phyloP scores from a whole-genome alignment of 129 eudicot genomes.

The Apium graveolens region DNA sequence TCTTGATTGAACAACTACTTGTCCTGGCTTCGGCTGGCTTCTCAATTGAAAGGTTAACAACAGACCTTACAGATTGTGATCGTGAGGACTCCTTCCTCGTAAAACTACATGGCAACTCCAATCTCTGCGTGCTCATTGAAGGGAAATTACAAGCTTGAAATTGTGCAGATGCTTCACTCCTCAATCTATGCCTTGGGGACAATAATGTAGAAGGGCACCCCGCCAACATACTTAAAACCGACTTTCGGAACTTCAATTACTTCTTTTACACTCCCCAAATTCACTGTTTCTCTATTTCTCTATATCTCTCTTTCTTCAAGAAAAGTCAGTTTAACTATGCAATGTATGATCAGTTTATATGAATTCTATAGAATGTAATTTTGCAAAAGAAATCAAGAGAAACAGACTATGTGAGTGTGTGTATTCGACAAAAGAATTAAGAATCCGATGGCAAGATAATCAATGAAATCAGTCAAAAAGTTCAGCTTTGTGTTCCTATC shows the following conservation, averaged over 20 bases:
- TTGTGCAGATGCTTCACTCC: slow-evolving; percentile 72
- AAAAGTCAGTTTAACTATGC: slow-evolving; percentile 20
- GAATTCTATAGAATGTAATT: not conserved
- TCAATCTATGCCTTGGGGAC: slow-evolving; percentile 74
- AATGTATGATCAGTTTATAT: slow-evolving; percentile 14
- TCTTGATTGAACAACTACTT: slow-evolving; percentile 51
- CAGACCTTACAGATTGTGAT: slow-evolving; percentile 56
- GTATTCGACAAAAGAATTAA: slow-evolving; percentile 21
- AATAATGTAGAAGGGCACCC: slow-evolving; percentile 85
- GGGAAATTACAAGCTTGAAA: slow-evolving; percentile 81
- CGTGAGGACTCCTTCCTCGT: slow-evolving; percentile 49
- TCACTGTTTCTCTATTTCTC: slow-evolving; percentile 20
- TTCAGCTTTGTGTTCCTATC: slow-evolving; percentile 33
- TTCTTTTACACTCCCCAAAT: slow-evolving; percentile 15
- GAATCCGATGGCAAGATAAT: slow-evolving; percentile 70
- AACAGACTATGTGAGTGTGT: slow-evolving; percentile 40
- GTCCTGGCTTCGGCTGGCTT: slow-evolving; percentile 49
- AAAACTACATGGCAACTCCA: slow-evolving; percentile 77
- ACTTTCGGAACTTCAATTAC: slow-evolving; percentile 31
- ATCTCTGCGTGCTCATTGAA: slow-evolving; percentile 97
- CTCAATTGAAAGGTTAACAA: slow-evolving; percentile 50
- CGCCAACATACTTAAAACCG: slow-evolving; percentile 80
- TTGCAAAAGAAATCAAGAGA: slow-evolving; percentile 20
- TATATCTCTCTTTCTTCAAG: slow-evolving; percentile 21
- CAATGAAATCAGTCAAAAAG: slow-evolving; percentile 13